Evolutionary conservation across 257 asterid species (phyloP), one percentile per base, ranked within the genome.

Genomic region (Penstemon barbatus): DNA sequence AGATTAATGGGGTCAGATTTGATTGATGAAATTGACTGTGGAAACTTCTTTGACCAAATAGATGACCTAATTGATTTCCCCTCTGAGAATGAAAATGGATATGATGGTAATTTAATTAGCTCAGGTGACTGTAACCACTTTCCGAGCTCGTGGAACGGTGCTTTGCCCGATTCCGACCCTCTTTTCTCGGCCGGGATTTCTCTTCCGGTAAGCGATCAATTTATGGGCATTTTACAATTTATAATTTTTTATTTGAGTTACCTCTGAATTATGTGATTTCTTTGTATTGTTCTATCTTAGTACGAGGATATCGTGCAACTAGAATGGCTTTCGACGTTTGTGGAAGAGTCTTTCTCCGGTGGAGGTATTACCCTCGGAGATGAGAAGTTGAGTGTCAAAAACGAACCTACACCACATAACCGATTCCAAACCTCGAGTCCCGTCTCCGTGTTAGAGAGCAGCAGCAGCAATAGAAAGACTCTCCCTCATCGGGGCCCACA

Each of bases 21-120:
- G 72, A 62, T 69, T 51, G 98, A 91, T 60, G 99, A 91, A 56
- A 78, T 82, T 4, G 98, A 89, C 72, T 85, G 96, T 15, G 89
- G 83, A 8, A 89, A 81, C 90, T 91, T 87, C 77, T 91, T 91
- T 67, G 98, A 91, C 66, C 95, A 94, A 77, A 81, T 94, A 53
- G 99, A 94, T 64, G 99, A 94, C 72, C 80, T 94, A 74, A 82
- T 91, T 41, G 96, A 94, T 18, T 94, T 91, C 39, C 99, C 99
- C 6, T 75, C 85, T 0, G 97, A 87, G 44, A 86, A 73, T 63
- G 97, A 86, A 37, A 69, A 79, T 75, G 82, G 68, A 45, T 25
- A 25, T 25, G 86, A 79, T 52, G 84, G 56, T 12, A 70, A 75
- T 13, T 61, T 82, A 44, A 78, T 86, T 61, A 67, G 79, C 70